Conservation (phyloP, 805 yeast genomes). For the Ogataea thermomethanolica region DNA sequence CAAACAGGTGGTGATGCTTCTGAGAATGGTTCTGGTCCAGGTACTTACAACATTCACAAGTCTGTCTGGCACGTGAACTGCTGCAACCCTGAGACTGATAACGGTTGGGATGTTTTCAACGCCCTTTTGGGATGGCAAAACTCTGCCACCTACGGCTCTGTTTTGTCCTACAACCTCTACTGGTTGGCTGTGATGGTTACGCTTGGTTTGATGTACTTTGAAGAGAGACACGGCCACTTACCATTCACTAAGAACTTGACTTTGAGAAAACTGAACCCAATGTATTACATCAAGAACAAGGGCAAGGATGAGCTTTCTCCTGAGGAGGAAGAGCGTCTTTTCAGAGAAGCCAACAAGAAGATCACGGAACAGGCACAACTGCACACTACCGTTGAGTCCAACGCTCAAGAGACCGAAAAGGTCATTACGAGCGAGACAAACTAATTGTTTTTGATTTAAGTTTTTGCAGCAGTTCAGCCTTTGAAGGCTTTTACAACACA, state of each 20-base stretch:
- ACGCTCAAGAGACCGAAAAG: constrained; percentile 4
- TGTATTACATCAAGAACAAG: constrained; percentile 67
- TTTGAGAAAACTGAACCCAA: constrained; percentile 61
- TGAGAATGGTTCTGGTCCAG: constrained; percentile 91
- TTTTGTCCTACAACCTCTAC: constrained; percentile 81
- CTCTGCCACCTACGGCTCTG: constrained; percentile 91
- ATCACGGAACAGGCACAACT: constrained; percentile 23
- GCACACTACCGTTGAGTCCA: neutral
- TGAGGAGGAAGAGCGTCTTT: constrained; percentile 52
- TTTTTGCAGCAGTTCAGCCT: too few species aligned
- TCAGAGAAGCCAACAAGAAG: constrained; percentile 38
- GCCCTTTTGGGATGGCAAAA: constrained; percentile 97
- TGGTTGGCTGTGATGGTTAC: constrained; percentile 68
- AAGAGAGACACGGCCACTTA: constrained; percentile 80
- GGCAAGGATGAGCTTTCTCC: constrained; percentile 54
- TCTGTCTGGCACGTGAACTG: constrained; percentile 96
- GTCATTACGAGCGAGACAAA: constrained; percentile 1
- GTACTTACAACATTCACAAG: constrained; percentile 78
- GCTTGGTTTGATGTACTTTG: constrained; percentile 63
- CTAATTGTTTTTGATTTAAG: too few species aligned
- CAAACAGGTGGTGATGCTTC: constrained; percentile 93
- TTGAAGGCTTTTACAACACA: constrained; percentile 1
- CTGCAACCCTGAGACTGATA: constrained; percentile 87
- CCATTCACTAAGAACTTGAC: constrained; percentile 56
- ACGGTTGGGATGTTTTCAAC: constrained; percentile 97